Base-by-base conservation (phyloP, 805 yeast genomes). In the Kodamaea restingae region DNA sequence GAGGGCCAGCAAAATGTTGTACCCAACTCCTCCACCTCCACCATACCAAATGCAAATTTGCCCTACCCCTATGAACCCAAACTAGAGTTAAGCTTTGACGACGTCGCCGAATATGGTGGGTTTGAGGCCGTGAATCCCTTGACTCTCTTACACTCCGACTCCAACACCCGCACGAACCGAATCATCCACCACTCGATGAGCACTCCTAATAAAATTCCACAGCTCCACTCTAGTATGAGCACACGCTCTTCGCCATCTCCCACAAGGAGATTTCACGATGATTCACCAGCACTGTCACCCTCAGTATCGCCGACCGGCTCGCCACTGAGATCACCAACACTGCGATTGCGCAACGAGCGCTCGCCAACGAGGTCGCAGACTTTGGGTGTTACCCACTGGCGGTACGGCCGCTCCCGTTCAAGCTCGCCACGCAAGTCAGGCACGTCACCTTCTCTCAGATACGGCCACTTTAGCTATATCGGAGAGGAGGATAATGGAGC, bases 161-260 rank as follows among this genome's bases (percentile, higher is more conserved):
- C 5, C n/a, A 30, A 17, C 15, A 7, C 21, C 4, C 32, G 32
- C 3, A 34, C 36, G 0, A 20, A 36, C 10, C 43, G 32, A 25
- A 42, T 42, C 11, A 36, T 36, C 14, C 38, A 35, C 22, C 30
- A 42, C 21, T 36, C 41, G 10, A 21, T 41, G 24, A 39, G 33
- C 10, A 43, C 47, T 2, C 49, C 24, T 31, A 25, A n/a, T 25
- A 25, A 25, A 34, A 49, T 49, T 31, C 51, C 51, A 10, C 24
- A 34, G 14, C 28, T 41, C 9, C 26, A 36, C 18, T 27, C 37
- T 10, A 24, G 22, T 12, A 28, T 28, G 31, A 28, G 31, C 18
- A 11, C 31, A 28, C 15, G 31, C 10, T 28, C 32, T 9, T 7
- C 32, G 15, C 12, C 32, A 7, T 17, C 32, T 8, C 21, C 21